A percentile compares a stretch with the other conserved stretches of the same genome.
Evolutionary conservation across 441 rosid genomes (phyloP).

Genomic region (Adansonia grandidieri): DNA sequence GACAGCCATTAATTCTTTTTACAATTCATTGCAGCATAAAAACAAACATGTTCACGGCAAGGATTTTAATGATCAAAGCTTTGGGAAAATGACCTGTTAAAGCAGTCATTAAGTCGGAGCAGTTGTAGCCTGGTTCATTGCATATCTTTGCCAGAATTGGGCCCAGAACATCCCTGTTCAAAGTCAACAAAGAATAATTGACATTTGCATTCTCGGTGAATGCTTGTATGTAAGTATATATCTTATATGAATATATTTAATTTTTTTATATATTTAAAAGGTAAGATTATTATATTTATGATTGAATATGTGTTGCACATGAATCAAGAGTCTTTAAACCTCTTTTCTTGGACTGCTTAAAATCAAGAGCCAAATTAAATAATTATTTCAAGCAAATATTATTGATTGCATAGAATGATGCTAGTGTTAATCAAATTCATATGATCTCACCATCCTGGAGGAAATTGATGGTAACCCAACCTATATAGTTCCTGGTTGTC

Average conservation of each 20-base stretch:
- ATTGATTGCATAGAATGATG: too few species aligned
- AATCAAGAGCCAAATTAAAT: background rate
- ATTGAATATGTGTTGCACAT: too few species aligned
- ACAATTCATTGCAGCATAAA: background rate
- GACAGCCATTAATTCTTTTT: background rate
- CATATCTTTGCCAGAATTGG: conserved; percentile 40
- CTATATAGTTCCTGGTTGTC: conserved; percentile 40
- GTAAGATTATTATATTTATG: too few species aligned
- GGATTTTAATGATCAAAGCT: background rate
- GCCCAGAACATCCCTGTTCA: conserved; percentile 34
- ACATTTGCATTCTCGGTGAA: background rate
- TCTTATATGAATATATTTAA: too few species aligned
- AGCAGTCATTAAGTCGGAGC: conserved; percentile 39
- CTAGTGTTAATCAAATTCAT: background rate
- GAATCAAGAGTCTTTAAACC: background rate
- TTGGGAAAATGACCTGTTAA: conserved; percentile 42
- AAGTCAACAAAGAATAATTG: background rate
- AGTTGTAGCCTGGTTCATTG: conserved; percentile 42
- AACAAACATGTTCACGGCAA: background rate
- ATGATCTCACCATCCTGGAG: conserved; percentile 43
- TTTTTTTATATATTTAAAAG: too few species aligned
- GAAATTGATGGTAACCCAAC: conserved; percentile 42
- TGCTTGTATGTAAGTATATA: too few species aligned
- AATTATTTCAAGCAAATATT: background rate
- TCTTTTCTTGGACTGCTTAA: background rate